These are phyloP conservation scores for Pulveroboletus sp. DNA, from an alignment of 1,284 basidiomycete genomes.

Conservation along the genomic window DNA sequence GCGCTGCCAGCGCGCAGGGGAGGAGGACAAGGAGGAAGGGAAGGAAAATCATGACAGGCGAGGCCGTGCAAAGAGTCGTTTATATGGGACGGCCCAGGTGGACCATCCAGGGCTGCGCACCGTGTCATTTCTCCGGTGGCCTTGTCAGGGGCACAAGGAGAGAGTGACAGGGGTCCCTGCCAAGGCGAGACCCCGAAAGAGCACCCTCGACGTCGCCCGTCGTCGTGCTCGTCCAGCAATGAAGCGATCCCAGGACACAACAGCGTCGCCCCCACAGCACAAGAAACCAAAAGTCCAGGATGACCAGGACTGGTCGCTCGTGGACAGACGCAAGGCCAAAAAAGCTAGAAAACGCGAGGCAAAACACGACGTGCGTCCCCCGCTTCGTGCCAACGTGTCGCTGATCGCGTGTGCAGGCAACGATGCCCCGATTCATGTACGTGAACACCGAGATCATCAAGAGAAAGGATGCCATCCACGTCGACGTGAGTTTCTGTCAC, in stretches of 20 bases:
- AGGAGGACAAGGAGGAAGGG: constrained; percentile 16
- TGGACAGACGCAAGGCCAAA: constrained; percentile 77
- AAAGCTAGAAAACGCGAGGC: constrained; percentile 61
- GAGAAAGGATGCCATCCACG: constrained; percentile 70
- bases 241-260: constrained; percentile 39
- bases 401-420: constrained; percentile 40
- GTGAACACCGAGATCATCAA: constrained; percentile 71
- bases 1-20: constrained; percentile 30
- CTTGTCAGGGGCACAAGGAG: no score
- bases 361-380: constrained; percentile 55
- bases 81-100: background rate
- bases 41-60: constrained; percentile 14
- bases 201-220: no score
- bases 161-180: no score
- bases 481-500: constrained; percentile 59
- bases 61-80: background rate
- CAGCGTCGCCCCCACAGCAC: constrained; percentile 23
- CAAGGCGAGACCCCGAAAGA: no score
- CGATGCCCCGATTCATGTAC: constrained; percentile 79
- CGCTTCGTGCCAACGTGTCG: no score
- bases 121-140: no score
- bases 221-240: no score
- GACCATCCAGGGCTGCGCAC: no score
- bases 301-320: constrained; percentile 59
- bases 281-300: constrained; percentile 38